Percentiles rank a stretch among this genome's conserved stretches.
Conservation (phyloP, 176 grass and related monocot genomes). For the Dendrocalamus sinicus region DNA sequence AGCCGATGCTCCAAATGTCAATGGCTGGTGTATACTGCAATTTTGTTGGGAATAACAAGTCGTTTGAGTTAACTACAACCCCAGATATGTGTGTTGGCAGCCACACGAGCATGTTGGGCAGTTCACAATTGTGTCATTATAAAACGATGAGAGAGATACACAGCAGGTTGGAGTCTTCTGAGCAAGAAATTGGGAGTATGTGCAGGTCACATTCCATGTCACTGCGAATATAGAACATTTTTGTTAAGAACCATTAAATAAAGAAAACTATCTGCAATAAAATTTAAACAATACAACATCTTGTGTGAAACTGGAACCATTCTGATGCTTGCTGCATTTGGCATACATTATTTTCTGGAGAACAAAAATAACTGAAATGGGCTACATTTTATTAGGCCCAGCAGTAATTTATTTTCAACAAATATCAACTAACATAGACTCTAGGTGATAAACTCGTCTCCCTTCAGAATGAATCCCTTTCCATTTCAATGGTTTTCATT, state of each 20-base stretch:
- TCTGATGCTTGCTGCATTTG: constrained; percentile 24
- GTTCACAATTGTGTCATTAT: constrained; percentile 96
- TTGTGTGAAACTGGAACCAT: constrained; percentile 1
- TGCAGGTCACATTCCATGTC: constrained; percentile 98
- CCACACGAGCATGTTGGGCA: constrained; percentile 69
- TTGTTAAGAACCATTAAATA: constrained; percentile 39
- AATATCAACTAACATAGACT: constrained; percentile 1
- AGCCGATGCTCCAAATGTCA: constrained; percentile 99
- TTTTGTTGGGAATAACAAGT: constrained; percentile 44
- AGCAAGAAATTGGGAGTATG: constrained; percentile 95
- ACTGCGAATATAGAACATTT: constrained; percentile 59
- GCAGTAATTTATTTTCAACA: constrained; percentile 14
- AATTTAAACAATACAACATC: constrained; percentile 18
- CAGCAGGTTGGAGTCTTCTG: constrained; percentile 96
- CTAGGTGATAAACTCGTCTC: constrained; percentile 12
- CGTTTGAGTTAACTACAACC: neutral
- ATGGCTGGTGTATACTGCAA: constrained; percentile 99
- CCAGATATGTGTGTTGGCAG: neutral
- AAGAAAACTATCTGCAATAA: constrained; percentile 18
- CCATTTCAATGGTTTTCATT: constrained; percentile 1
- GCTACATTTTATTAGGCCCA: neutral
- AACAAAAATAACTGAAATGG: constrained; percentile 2
- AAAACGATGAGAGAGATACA: constrained; percentile 98
- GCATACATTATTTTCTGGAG: constrained; percentile 17
- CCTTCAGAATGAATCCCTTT: constrained; percentile 18